Evolutionary conservation across 2,329 filamentous ascomycete genomes (phyloP).

Genomic region (Clarireedia paspali): DNA sequence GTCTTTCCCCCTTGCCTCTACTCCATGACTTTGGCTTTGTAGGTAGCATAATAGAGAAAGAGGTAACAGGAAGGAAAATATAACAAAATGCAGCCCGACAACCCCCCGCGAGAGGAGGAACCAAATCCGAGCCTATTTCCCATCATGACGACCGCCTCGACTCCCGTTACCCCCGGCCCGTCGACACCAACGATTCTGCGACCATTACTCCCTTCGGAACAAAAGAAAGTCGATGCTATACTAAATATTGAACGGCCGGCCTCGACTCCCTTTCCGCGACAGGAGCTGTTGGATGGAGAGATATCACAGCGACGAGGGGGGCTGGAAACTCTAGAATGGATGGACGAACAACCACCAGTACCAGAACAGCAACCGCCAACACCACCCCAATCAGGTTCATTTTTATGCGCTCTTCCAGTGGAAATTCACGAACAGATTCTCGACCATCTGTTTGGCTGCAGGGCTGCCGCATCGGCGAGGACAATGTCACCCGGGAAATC

Average conservation of each 20-base stretch:
- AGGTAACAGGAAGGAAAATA: neutral
- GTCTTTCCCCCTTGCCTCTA: neutral
- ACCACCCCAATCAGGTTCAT: slow-evolving; percentile 4
- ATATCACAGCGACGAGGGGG: slow-evolving; percentile 16
- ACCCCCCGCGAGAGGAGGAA: slow-evolving; percentile 16
- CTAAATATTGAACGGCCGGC: slow-evolving; percentile 26
- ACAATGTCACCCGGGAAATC: slow-evolving; percentile 45
- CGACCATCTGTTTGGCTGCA: slow-evolving; percentile 63
- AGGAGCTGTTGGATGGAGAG: slow-evolving; percentile 23
- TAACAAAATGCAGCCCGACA: neutral
- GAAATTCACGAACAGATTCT: slow-evolving; percentile 68
- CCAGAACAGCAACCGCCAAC: neutral
- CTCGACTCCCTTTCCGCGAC: slow-evolving; percentile 29
- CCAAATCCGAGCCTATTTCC: slow-evolving; percentile 15
- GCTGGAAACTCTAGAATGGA: neutral
- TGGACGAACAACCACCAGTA: neutral
- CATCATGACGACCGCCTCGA: slow-evolving; percentile 27
- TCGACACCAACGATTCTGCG: slow-evolving; percentile 26
- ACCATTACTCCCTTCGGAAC: slow-evolving; percentile 17
- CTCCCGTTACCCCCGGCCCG: slow-evolving; percentile 27
- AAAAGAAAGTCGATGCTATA: slow-evolving; percentile 22
- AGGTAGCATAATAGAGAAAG: neutral
- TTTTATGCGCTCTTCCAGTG: slow-evolving; percentile 44
- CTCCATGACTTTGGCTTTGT: neutral
- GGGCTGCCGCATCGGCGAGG: slow-evolving; percentile 53